These are phyloP conservation scores for Colletotrichum sp. DNA, from an alignment of 2,329 filamentous ascomycete genomes.

Conservation along the genomic window DNA sequence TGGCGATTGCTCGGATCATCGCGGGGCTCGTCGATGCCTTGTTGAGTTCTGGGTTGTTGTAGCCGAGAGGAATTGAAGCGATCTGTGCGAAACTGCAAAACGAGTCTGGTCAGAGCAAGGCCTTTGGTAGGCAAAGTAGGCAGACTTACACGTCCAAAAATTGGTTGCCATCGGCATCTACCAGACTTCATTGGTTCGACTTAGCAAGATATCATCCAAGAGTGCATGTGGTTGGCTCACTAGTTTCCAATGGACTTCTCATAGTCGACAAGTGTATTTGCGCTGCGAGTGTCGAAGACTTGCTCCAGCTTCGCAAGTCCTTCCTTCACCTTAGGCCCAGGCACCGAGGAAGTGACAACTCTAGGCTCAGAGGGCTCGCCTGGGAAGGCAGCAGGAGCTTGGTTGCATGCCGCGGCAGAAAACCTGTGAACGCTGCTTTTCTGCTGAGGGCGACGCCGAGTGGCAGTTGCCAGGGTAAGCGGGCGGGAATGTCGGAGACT, in stretches of 20 bases:
- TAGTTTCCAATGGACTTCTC: constrained; percentile 78
- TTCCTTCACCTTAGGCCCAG: constrained; percentile 76
- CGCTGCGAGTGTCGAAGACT: constrained; percentile 84
- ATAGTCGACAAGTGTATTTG: constrained; percentile 85
- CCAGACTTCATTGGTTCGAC: constrained; percentile 42
- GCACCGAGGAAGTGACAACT: constrained; percentile 35
- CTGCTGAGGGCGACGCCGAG: neutral
- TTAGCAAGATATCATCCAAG: too few species aligned
- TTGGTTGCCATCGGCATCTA: constrained; percentile 73
- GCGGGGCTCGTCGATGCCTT: constrained; percentile 75
- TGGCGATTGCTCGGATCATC: constrained; percentile 83
- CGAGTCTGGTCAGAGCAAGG: accelerated
- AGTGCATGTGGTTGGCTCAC: too few species aligned
- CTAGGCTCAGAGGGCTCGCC: neutral
- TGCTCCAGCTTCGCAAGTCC: constrained; percentile 73
- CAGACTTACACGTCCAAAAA: constrained; percentile 70
- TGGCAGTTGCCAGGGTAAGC: neutral
- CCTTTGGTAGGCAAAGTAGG: accelerated
- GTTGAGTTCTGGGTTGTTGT: constrained; percentile 83
- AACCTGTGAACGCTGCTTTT: neutral
- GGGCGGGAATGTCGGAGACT: neutral
- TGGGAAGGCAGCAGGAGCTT: neutral
- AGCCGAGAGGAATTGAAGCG: constrained; percentile 89
- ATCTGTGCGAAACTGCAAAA: constrained; percentile 81
- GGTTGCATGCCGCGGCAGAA: neutral